A percentile compares a stretch with the other conserved stretches of the same genome.
Conservation (phyloP, 2,329 filamentous ascomycete species). For the Gremmenia infestans region DNA sequence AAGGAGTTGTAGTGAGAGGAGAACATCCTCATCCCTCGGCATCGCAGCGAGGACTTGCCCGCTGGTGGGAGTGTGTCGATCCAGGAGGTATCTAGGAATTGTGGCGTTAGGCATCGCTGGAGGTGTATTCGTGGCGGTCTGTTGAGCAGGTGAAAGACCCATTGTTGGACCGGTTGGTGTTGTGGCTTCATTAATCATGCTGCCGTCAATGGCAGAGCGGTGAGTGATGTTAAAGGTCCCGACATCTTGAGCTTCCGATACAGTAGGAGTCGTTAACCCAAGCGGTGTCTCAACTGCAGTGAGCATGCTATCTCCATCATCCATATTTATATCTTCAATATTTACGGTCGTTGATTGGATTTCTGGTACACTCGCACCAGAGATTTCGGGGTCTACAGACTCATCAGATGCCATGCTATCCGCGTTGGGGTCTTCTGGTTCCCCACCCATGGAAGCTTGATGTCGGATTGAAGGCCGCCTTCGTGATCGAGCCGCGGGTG, state of each 20-base stretch:
- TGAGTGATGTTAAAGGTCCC: constrained; percentile 95
- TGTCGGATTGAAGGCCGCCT: constrained; percentile 83
- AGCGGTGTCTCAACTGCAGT: constrained; percentile 65
- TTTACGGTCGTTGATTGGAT: constrained; percentile 71
- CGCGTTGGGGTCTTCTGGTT: constrained; percentile 78
- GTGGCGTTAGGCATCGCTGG: constrained; percentile 70
- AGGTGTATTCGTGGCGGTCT: constrained; percentile 60
- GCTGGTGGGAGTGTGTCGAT: constrained; percentile 61
- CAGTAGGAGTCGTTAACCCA: constrained; percentile 69
- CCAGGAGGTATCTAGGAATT: constrained; percentile 74
- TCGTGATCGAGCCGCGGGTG: constrained; percentile 51
- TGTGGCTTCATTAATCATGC: constrained; percentile 66
- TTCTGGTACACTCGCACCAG: constrained; percentile 66
- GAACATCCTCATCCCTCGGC: constrained; percentile 93
- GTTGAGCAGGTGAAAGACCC: constrained; percentile 62
- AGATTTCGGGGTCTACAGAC: constrained; percentile 70
- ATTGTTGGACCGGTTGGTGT: constrained; percentile 64
- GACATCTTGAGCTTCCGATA: constrained; percentile 76
- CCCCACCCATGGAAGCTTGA: constrained; percentile 79
- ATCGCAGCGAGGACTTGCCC: constrained; percentile 80
- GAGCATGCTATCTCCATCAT: constrained; percentile 72
- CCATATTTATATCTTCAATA: constrained; percentile 76
- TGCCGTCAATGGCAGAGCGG: constrained; percentile 76
- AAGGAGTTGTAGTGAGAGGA: constrained; percentile 95
- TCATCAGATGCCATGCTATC: constrained; percentile 80